Percentiles rank a stretch among this genome's conserved stretches.
Evolutionary conservation across 805 yeast genomes (phyloP).

Genomic region (Wickerhamiella qilinensis): DNA sequence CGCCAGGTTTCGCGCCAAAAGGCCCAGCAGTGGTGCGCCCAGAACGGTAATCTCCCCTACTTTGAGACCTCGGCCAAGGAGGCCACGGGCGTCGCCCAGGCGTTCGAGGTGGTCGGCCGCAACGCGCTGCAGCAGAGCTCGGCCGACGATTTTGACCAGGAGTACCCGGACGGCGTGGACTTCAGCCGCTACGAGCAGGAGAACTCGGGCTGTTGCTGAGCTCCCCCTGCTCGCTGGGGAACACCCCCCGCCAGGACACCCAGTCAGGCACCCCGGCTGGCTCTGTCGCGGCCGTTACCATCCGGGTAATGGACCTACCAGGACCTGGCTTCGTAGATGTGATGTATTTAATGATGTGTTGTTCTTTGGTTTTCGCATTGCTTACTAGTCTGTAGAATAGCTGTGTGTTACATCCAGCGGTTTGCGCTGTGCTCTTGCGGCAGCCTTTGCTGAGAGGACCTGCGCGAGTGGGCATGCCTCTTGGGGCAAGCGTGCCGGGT

Average conservation of each 20-base stretch:
- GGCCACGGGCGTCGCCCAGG: constrained; percentile 85
- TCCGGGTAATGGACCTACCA: too few relatives aligned
- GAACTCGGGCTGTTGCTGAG: constrained; percentile 35
- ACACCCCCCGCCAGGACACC: too few relatives aligned
- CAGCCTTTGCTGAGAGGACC: too few relatives aligned
- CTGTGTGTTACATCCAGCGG: too few relatives aligned
- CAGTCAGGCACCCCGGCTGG: too few relatives aligned
- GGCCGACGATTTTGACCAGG: constrained; percentile 78
- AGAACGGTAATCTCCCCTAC: constrained; percentile 68
- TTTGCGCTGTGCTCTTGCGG: too few relatives aligned
- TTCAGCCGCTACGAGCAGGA: constrained; percentile 75
- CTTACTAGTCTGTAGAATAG: too few relatives aligned
- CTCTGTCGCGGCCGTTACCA: too few relatives aligned
- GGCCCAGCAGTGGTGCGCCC: constrained; percentile 46
- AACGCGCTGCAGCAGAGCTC: constrained; percentile 93
- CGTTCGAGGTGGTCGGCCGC: constrained; percentile 89
- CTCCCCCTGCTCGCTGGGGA: too few relatives aligned
- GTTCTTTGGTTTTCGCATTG: too few relatives aligned
- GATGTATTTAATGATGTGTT: neutral
- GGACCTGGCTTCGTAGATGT: neutral
- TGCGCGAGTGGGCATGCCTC: too few relatives aligned
- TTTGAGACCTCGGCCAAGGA: constrained; percentile 98
- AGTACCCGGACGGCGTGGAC: constrained; percentile 90
- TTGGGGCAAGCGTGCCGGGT: too few relatives aligned
- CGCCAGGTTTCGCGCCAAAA: constrained; percentile 49